Percentiles rank a stretch among this genome's conserved stretches.
Conservation (phyloP, 768 basidiomycete species). For the Russula compacta region DNA sequence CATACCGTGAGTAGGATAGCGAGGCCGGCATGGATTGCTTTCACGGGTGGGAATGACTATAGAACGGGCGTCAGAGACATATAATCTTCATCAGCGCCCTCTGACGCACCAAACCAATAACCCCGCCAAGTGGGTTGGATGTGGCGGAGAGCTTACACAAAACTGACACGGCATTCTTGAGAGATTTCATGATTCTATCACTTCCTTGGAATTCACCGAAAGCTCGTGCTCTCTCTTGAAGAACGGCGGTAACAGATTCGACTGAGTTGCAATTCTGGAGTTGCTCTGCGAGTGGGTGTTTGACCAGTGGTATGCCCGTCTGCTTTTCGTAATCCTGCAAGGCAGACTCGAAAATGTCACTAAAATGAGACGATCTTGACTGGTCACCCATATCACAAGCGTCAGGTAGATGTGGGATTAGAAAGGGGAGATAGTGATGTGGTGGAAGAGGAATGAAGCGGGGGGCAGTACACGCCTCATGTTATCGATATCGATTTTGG, state of each 20-base stretch:
- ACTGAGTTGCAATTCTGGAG: background rate
- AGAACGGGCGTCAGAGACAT: background rate
- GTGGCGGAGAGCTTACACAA: background rate
- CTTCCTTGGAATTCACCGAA: background rate
- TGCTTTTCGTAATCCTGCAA: no score
- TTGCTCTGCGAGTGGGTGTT: background rate
- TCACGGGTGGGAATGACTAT: background rate
- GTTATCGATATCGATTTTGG: no score
- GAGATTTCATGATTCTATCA: background rate
- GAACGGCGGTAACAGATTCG: background rate
- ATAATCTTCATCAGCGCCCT: background rate
- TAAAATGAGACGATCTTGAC: no score
- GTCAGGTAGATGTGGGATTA: no score
- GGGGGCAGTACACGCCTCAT: no score
- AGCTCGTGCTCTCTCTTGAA: background rate
- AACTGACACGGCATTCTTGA: background rate
- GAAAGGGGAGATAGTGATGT: no score
- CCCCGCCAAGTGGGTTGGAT: background rate
- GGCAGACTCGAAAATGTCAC: no score
- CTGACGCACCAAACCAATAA: background rate
- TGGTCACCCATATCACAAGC: no score
- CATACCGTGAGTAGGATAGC: background rate
- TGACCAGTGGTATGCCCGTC: no score
- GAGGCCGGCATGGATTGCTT: background rate
- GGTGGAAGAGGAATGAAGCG: no score